Base-by-base conservation (phyloP, 1,139 yeast genomes). In the Geotrichum bryndzae region DNA sequence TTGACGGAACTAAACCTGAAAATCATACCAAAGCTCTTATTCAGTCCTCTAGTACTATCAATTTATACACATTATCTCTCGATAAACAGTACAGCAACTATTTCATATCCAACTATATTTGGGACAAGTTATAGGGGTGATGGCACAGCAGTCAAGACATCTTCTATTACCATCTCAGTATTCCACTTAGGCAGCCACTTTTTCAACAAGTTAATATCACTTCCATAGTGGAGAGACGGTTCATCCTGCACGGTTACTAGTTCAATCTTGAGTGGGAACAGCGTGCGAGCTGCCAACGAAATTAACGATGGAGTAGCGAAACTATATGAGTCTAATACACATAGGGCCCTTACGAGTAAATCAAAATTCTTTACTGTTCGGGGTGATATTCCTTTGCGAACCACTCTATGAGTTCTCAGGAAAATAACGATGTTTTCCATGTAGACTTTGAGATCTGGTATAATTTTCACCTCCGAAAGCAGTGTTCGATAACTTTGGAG, bases 61-160 rank as follows among this genome's bases (percentile, higher is more conserved):
- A 78, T 23, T 77, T 85, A 1, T 83, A 82, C 66, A 79, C 83
- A 5, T 73, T 88, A 59, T 79, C 81, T 45, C 67, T 85, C 13
- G 88, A 84, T 66, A 81, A 82, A 35, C 80, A 82, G 66, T 85
- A 84, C 68, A 82, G 86, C 66, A 84, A 83, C 65, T 85, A 80
- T 68, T 86, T 86, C 70, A 80, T 86, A 38, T 81, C 90, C 10
- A 86, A 87, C 68, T 85, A 82, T 70, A 80, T 88, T 27, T 88
- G 95, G 95, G 92, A 87, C 22, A 61, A 59, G 29, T 62, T 60
- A 79, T 31, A 77, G 65, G 11, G 87, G 87, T 0, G 83, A 80
- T 23, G 77, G 78, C 0, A 84, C 83, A 46, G 74, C 74, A 35
- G 70, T 71, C 48, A 84, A 65, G 1, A 82, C 81, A 62, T 81